A percentile compares a stretch with the other conserved stretches of the same genome.
phyloP scores from a whole-genome alignment of 371 early-diverging fungal genomes.

The Lichtheimia corymbifera region DNA sequence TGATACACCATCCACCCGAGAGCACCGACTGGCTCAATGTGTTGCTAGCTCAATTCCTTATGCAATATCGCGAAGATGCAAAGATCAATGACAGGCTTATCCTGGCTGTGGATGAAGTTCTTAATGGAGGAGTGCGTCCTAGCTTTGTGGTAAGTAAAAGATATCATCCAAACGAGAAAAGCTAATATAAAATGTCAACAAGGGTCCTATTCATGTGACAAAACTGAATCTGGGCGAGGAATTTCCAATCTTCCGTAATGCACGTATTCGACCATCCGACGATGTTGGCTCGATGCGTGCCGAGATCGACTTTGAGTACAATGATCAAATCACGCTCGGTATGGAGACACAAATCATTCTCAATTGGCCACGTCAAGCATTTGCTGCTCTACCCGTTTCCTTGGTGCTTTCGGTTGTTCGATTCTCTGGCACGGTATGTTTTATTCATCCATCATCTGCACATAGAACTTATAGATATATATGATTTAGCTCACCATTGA shows the following conservation, averaged over 20 bases:
- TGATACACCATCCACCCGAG: conserved; percentile 71
- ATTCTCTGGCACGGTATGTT: conserved; percentile 83
- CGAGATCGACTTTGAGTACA: conserved; percentile 82
- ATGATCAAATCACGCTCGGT: conserved; percentile 76
- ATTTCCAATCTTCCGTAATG: conserved; percentile 79
- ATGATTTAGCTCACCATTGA: conserved; percentile 41
- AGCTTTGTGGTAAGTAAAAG: conserved; percentile 66
- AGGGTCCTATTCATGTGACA: conserved; percentile 86
- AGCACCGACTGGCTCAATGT: conserved; percentile 93
- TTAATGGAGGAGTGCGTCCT: conserved; percentile 83
- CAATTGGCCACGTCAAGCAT: conserved; percentile 86
- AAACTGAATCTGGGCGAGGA: conserved; percentile 89
- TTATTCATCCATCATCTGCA: not conserved
- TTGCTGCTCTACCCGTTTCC: conserved; percentile 91
- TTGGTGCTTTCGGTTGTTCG: conserved; percentile 78
- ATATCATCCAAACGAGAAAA: not conserved
- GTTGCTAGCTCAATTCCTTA: conserved; percentile 81
- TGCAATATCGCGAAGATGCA: conserved; percentile 82
- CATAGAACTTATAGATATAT: not conserved
- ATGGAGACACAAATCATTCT: conserved; percentile 83
- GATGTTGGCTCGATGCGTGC: conserved; percentile 73
- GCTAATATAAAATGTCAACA: conserved; percentile 20
- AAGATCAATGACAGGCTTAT: conserved; percentile 75
- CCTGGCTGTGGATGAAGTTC: conserved; percentile 69
- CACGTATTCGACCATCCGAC: conserved; percentile 71